Evolutionary conservation across 441 rosid genomes (phyloP).

Genomic region (Euphorbia corollata): DNA sequence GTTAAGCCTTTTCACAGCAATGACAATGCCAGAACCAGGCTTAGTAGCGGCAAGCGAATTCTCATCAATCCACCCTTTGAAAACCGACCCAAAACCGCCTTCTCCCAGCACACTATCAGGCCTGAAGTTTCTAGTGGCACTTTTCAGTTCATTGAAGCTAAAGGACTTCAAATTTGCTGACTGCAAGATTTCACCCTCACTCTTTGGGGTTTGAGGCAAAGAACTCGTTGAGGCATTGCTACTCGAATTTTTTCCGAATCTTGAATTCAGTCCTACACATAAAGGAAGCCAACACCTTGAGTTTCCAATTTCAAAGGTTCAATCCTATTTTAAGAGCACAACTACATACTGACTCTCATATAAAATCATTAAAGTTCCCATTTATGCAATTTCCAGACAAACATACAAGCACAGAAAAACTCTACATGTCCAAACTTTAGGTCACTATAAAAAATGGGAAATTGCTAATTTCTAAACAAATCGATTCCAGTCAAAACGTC

Average conservation of each 20-base stretch:
- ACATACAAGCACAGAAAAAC: not conserved
- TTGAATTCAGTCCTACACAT: slow-evolving; percentile 18
- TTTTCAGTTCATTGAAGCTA: slow-evolving; percentile 43
- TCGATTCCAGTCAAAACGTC: no score
- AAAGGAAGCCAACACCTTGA: not conserved
- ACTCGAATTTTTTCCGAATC: slow-evolving; percentile 17
- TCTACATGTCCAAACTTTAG: not conserved
- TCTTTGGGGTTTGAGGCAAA: slow-evolving; percentile 42
- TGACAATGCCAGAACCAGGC: slow-evolving; percentile 68
- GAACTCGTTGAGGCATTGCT: slow-evolving; percentile 49
- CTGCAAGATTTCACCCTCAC: slow-evolving; percentile 70
- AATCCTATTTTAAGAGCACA: not conserved
- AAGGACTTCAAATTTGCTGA: slow-evolving; percentile 56
- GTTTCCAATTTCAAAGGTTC: not conserved
- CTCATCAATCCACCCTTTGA: slow-evolving; percentile 83
- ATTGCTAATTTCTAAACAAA: not conserved
- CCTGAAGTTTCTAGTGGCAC: slow-evolving; percentile 66
- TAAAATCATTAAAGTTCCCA: not conserved
- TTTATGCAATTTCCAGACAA: not conserved
- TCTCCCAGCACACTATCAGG: slow-evolving; percentile 75
- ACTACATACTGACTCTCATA: not conserved
- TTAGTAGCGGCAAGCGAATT: slow-evolving; percentile 44
- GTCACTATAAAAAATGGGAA: not conserved
- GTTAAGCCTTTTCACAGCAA: slow-evolving; percentile 74
- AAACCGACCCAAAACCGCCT: slow-evolving; percentile 84